Evolutionary conservation across 176 grass and related monocot genomes (phyloP).

Genomic region (Musa beccarii): DNA sequence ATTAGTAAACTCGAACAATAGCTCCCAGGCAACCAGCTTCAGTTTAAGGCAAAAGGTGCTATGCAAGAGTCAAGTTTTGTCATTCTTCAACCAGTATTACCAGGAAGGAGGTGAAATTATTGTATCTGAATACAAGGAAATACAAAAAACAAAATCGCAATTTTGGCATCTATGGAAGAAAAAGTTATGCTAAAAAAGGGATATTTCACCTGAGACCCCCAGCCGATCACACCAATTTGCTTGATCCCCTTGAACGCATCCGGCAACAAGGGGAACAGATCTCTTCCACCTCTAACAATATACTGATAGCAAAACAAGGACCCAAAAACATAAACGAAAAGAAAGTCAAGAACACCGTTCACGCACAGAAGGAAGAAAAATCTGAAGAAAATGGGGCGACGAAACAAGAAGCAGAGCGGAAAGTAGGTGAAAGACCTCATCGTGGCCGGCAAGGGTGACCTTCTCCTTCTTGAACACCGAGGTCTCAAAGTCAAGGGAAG

Average conservation of each 20-base stretch:
- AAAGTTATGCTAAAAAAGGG: not conserved
- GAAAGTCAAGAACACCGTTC: not conserved
- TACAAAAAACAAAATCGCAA: not conserved
- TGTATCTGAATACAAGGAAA: not conserved
- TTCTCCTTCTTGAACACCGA: conserved; percentile 86
- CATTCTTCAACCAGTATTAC: not conserved
- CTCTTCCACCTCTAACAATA: conserved; percentile 77
- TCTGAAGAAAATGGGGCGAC: not conserved
- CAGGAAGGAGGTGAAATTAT: not conserved
- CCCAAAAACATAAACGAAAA: not conserved
- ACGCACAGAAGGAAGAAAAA: not conserved
- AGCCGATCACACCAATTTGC: conserved; percentile 85
- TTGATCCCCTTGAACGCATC: conserved; percentile 84
- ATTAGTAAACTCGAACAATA: not conserved
- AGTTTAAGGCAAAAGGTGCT: not conserved
- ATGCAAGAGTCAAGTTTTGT: not conserved
- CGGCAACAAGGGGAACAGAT: conserved; percentile 76
- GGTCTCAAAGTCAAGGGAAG: conserved; percentile 68
- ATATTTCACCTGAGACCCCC: conserved; percentile 65
- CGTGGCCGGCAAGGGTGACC: conserved; percentile 76
- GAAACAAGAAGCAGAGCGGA: not conserved
- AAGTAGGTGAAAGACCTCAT: conserved; percentile 36
- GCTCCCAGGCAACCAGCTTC: not conserved
- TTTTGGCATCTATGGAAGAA: not conserved
- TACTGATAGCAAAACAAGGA: conserved; percentile 30